Percentiles rank a stretch among this genome's conserved stretches.
Conservation (phyloP, 306 rosid species). For the Fagus sylvatica region DNA sequence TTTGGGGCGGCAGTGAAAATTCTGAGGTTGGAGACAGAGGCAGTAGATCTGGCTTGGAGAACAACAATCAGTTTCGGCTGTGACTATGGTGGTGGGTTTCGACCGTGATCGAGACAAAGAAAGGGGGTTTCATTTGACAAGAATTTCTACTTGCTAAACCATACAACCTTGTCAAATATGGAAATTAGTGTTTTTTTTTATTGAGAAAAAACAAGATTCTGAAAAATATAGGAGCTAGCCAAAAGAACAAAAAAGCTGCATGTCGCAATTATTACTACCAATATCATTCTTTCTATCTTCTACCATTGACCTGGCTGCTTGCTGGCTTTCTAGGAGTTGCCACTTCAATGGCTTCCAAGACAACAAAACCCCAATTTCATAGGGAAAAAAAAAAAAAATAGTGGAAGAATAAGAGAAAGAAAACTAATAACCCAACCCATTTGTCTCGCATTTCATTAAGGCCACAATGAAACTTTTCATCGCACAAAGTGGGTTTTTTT, state of each 20-base stretch:
- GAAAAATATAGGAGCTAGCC: neutral
- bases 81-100: no score
- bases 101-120: no score
- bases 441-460: conserved; percentile 5
- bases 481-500: conserved; percentile 6
- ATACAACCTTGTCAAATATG: no score
- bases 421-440: neutral
- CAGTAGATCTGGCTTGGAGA: no score
- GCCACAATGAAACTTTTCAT: conserved; percentile 4
- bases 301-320: conserved; percentile 48
- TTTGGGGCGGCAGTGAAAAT: no score
- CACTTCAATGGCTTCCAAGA: conserved; percentile 43
- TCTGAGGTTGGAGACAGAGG: no score
- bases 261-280: conserved; percentile 77
- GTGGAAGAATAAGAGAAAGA: neutral
- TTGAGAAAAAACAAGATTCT: neutral
- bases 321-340: conserved; percentile 39
- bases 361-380: neutral
- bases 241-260: conserved; percentile 37
- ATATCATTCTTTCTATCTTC: conserved; percentile 49
- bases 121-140: no score
- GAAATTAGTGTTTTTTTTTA: neutral
- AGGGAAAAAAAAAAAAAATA: neutral
- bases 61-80: no score
- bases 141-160: no score